Evolutionary conservation across 2,329 filamentous ascomycete species (phyloP).

Genomic region (Rutstroemia sp.): DNA sequence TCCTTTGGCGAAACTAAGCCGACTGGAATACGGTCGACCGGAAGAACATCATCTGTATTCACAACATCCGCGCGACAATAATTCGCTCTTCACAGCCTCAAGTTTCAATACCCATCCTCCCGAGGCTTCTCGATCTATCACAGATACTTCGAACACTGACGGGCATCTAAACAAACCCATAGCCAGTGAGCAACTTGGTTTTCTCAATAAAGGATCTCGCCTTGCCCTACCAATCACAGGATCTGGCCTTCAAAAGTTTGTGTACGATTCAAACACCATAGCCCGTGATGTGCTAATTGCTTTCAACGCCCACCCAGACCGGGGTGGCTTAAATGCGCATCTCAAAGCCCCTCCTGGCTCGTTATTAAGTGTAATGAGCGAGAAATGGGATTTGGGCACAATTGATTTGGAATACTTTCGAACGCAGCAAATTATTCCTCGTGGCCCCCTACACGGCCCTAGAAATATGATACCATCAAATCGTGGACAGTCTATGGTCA

Average conservation of each 20-base stretch:
- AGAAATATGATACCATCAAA: neutral
- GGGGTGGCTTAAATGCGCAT: neutral
- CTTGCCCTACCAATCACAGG: neutral
- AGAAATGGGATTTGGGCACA: neutral
- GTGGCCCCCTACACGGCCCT: neutral
- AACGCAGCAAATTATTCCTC: neutral
- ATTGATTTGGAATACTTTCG: neutral
- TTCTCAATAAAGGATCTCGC: neutral
- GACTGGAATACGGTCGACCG: neutral
- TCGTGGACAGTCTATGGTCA: neutral
- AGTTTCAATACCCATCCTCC: neutral
- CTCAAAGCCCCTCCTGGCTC: neutral
- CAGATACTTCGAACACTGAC: neutral
- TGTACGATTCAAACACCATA: neutral
- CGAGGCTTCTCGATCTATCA: neutral
- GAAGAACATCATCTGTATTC: neutral
- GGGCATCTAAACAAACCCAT: neutral
- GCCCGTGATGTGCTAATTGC: neutral
- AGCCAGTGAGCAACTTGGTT: neutral
- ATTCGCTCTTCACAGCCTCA: neutral
- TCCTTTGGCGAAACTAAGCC: neutral
- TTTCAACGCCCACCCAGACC: neutral
- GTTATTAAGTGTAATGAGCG: neutral
- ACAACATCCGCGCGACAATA: neutral
- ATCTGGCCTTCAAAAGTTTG: neutral